Conservation (phyloP, 2,329 filamentous ascomycete genomes). For the Penicillium corylophilum region DNA sequence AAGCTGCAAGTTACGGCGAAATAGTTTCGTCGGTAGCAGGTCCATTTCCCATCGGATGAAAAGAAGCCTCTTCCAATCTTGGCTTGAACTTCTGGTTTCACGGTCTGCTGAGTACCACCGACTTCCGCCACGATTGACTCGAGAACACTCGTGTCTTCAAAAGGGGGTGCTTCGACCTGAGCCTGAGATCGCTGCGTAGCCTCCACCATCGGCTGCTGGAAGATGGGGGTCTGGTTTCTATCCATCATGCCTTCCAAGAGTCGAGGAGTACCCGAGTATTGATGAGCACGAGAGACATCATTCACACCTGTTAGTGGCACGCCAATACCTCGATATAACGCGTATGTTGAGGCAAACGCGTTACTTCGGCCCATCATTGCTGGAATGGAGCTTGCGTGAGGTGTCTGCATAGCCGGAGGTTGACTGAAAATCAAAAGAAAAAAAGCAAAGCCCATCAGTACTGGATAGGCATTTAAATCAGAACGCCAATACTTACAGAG, state of each 20-base stretch:
- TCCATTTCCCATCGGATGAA: constrained; percentile 77
- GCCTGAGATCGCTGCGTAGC: constrained; percentile 18
- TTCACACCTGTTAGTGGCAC: constrained; percentile 31
- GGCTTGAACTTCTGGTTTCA: constrained; percentile 73
- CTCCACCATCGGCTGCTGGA: constrained; percentile 33
- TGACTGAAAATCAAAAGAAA: constrained; percentile 42
- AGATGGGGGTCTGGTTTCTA: constrained; percentile 29
- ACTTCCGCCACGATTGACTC: constrained; percentile 35
- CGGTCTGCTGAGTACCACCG: constrained; percentile 36
- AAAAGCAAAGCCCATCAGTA: constrained; percentile 14
- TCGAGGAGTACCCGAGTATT: constrained; percentile 35
- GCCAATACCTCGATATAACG: constrained; percentile 33
- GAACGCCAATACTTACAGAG: constrained; percentile 37
- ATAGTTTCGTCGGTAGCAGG: constrained; percentile 88
- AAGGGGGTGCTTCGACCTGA: constrained; percentile 41
- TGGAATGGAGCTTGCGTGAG: constrained; percentile 29
- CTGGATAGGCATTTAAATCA: neutral
- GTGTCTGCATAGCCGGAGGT: constrained; percentile 43
- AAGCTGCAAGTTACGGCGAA: constrained; percentile 83
- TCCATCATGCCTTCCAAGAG: constrained; percentile 34
- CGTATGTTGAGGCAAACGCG: constrained; percentile 35
- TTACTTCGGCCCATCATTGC: constrained; percentile 42
- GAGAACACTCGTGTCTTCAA: constrained; percentile 40
- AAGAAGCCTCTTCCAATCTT: constrained; percentile 91
- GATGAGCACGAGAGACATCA: constrained; percentile 35